Evolutionary conservation across 495 filamentous ascomycete genomes (phyloP).

Genomic region (Amphirosellinia nigrospora): DNA sequence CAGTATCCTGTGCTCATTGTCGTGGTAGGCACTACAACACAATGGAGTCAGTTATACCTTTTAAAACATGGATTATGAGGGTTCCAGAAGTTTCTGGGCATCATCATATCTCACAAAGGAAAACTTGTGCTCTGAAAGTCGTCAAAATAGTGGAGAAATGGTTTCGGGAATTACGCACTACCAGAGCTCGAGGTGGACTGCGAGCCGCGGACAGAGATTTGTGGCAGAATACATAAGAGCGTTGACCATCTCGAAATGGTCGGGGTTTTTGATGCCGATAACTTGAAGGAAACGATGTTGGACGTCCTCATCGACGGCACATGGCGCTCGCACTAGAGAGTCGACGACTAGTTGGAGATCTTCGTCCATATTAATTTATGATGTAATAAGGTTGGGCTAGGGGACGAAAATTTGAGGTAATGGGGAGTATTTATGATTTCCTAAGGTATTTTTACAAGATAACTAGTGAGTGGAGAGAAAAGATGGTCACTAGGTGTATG

Average conservation of each 20-base stretch:
- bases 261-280: not conserved
- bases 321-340: not conserved
- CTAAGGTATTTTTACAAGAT: not conserved
- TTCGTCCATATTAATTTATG: not conserved
- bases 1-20: not conserved
- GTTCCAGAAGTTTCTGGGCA: too few species aligned
- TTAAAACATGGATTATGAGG: too few species aligned
- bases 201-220: not conserved
- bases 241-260: slow-evolving; percentile 3
- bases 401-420: not conserved
- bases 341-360: not conserved
- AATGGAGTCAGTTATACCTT: too few species aligned
- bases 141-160: too few species aligned
- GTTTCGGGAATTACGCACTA: too few species aligned
- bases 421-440: not conserved
- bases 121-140: too few species aligned
- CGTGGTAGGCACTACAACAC: not conserved
- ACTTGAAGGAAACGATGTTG: not conserved
- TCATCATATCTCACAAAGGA: too few species aligned
- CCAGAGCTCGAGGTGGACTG: not conserved
- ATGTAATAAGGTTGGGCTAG: not conserved
- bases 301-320: not conserved
- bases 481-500: not conserved
- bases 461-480: not conserved
- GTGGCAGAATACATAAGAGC: not conserved